phyloP scores from a whole-genome alignment of 192 early-diverging fungal genomes.

The Rhizophlyctis rosea region DNA sequence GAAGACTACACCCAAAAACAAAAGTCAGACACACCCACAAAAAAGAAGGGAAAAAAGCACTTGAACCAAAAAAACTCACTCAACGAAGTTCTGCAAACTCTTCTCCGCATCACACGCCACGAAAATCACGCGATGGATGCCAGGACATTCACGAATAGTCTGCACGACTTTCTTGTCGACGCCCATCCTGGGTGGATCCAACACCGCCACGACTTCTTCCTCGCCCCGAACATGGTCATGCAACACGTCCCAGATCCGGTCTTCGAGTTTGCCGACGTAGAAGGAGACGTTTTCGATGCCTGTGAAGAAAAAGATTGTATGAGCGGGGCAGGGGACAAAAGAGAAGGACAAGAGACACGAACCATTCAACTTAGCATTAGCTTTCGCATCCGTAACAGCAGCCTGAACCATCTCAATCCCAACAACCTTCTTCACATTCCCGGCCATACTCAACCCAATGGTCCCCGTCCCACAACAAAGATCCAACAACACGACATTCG shows the following conservation, averaged over 20 bases:
- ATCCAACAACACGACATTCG: conserved; percentile 56
- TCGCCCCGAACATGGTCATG: conserved; percentile 31
- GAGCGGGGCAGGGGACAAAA: conserved; percentile 11
- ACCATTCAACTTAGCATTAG: conserved; percentile 58
- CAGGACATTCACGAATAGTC: conserved; percentile 53
- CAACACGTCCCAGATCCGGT: conserved; percentile 40
- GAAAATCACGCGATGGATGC: conserved; percentile 60
- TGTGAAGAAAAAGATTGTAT: too few species aligned
- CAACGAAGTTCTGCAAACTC: conserved; percentile 60
- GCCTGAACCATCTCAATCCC: conserved; percentile 67
- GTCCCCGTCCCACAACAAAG: conserved; percentile 85
- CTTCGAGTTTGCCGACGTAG: conserved; percentile 61
- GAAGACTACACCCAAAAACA: conserved; percentile 49
- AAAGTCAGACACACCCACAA: neutral
- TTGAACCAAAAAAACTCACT: conserved; percentile 36
- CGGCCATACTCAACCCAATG: conserved; percentile 74
- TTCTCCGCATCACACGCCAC: conserved; percentile 65
- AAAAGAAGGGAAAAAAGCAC: conserved; percentile 2
- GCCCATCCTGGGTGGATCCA: conserved; percentile 73
- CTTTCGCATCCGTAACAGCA: conserved; percentile 72
- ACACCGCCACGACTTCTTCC: conserved; percentile 64
- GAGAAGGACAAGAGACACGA: neutral
- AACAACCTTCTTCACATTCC: conserved; percentile 62
- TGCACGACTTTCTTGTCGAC: conserved; percentile 60
- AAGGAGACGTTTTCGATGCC: conserved; percentile 57